These are phyloP conservation scores for Setaria italica DNA, from an alignment of 202 grass and related monocot genomes.

Conservation along the genomic window DNA sequence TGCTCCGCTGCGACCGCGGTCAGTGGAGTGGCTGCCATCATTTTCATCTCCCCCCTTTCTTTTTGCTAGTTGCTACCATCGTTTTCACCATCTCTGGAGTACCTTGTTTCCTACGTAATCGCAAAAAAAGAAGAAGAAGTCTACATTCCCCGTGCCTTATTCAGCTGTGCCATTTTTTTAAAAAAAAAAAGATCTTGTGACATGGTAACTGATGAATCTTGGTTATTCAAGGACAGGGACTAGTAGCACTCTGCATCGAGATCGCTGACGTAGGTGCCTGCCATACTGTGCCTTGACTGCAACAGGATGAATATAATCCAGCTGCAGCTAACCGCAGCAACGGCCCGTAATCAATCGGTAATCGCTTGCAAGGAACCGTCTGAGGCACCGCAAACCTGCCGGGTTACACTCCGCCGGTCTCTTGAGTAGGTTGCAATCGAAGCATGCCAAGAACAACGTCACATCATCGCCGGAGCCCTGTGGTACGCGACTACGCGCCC, in stretches of 20 bases:
- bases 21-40: background rate
- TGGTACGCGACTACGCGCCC: too few relatives aligned
- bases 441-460: background rate
- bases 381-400: too few relatives aligned
- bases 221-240: background rate
- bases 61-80: background rate
- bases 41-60: background rate
- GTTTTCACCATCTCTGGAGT: background rate
- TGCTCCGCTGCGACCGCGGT: background rate
- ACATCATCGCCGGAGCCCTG: background rate
- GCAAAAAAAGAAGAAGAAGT: background rate
- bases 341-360: background rate
- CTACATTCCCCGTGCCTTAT: background rate
- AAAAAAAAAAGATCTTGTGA: background rate
- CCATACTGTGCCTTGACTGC: background rate
- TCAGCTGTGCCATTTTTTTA: too few relatives aligned
- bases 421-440: conserved; percentile 59
- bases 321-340: too few relatives aligned
- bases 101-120: background rate
- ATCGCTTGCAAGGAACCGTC: conserved; percentile 42
- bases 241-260: background rate
- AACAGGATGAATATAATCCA: too few relatives aligned
- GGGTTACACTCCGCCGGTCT: background rate
- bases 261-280: background rate
- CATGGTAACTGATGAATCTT: background rate